Evolutionary conservation across 2,329 filamentous ascomycete species (phyloP).

Genomic region (Monosporascus sp.): DNA sequence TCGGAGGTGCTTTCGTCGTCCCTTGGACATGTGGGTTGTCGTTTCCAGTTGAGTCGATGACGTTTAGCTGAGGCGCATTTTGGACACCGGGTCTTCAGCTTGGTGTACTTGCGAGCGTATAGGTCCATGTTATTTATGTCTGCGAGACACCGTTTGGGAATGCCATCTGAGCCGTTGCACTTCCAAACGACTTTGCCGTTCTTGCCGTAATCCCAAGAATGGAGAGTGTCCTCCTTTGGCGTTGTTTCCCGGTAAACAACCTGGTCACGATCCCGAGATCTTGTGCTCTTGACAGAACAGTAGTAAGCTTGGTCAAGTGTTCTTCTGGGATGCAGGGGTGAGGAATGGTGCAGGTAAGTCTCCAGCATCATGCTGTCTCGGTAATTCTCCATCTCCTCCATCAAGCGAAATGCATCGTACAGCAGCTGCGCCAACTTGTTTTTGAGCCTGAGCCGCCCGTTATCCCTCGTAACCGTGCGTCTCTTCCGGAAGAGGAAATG

Average conservation of each 20-base stretch:
- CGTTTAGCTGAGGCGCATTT: too few relatives aligned
- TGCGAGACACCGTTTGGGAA: too few relatives aligned
- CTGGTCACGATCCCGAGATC: slow-evolving; percentile 34
- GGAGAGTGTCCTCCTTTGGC: slow-evolving; percentile 13
- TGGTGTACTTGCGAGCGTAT: too few relatives aligned
- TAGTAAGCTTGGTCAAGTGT: slow-evolving; percentile 43
- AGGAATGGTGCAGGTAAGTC: slow-evolving; percentile 16
- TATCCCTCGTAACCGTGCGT: neutral
- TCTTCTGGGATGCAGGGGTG: slow-evolving; percentile 37
- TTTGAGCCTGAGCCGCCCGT: too few relatives aligned
- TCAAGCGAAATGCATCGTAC: slow-evolving; percentile 5
- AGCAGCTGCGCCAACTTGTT: slow-evolving; percentile 4
- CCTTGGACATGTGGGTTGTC: neutral
- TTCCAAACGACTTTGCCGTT: too few relatives aligned
- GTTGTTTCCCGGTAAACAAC: slow-evolving; percentile 36
- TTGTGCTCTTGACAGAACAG: slow-evolving; percentile 33
- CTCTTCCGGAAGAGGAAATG: neutral
- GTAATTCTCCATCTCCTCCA: slow-evolving; percentile 7
- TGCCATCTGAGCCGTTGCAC: too few relatives aligned
- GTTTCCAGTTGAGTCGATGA: too few relatives aligned
- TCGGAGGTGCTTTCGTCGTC: slow-evolving; percentile 1
- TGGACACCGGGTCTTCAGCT: too few relatives aligned
- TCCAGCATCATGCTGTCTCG: slow-evolving; percentile 6
- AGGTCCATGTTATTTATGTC: too few relatives aligned
- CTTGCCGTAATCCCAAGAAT: slow-evolving; percentile 10